phyloP scores from a whole-genome alignment of 768 basidiomycete species.

The Suillus fuscotomentosus region DNA sequence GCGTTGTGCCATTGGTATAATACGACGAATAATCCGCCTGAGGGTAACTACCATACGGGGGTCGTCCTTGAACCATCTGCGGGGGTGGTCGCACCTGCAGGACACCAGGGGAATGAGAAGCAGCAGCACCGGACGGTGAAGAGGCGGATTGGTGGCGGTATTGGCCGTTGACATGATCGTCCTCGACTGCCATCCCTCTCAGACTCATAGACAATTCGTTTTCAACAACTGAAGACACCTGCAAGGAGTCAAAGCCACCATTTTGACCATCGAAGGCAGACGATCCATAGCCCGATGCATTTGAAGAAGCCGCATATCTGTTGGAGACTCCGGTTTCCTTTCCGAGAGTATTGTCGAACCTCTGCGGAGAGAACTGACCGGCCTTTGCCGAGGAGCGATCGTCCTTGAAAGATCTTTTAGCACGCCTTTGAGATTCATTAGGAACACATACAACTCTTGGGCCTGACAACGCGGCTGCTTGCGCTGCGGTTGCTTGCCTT shows the following conservation, averaged over 20 bases:
- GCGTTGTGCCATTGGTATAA: slow-evolving; percentile 49
- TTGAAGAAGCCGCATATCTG: slow-evolving; percentile 48
- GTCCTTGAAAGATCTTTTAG: slow-evolving; percentile 37
- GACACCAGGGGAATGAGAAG: slow-evolving; percentile 27
- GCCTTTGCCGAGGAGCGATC: slow-evolving; percentile 46
- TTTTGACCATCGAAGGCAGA: slow-evolving; percentile 30
- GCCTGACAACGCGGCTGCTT: slow-evolving; percentile 36
- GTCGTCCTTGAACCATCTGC: slow-evolving; percentile 41
- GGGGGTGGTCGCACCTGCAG: slow-evolving; percentile 43
- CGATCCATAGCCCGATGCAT: slow-evolving; percentile 30
- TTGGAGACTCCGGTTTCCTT: slow-evolving; percentile 37
- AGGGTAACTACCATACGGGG: slow-evolving; percentile 49
- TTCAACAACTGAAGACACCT: slow-evolving; percentile 42
- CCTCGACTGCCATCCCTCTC: slow-evolving; percentile 61
- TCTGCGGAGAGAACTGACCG: slow-evolving; percentile 54
- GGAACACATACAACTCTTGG: slow-evolving; percentile 38
- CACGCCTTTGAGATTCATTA: slow-evolving; percentile 7
- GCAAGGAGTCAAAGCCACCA: slow-evolving; percentile 35
- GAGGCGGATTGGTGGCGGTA: slow-evolving; percentile 37
- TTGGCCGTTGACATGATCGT: slow-evolving; percentile 41
- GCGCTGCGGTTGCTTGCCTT: slow-evolving; percentile 41
- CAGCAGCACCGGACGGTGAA: slow-evolving; percentile 28
- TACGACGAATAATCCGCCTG: slow-evolving; percentile 61
- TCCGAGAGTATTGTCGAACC: slow-evolving; percentile 45
- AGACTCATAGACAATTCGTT: slow-evolving; percentile 56